phyloP scores from a whole-genome alignment of 2,329 filamentous ascomycete genomes.

The Didymella pomorum region DNA sequence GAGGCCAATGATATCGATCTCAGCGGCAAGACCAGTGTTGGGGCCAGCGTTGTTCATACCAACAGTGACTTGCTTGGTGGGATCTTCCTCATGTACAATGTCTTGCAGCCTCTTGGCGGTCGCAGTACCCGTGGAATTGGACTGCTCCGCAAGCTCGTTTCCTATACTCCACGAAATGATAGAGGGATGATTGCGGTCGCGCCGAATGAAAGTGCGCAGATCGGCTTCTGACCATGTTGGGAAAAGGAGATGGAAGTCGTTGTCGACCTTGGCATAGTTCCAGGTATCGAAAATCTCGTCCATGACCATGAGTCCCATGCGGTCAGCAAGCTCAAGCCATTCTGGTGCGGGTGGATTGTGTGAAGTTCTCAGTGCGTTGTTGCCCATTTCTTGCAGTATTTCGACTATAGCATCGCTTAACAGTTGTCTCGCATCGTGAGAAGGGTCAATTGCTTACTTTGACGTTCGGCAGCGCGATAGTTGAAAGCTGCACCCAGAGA shows the following conservation, averaged over 20 bases:
- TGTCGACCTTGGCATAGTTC: constrained; percentile 54
- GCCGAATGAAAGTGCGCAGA: constrained; percentile 60
- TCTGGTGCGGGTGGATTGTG: constrained; percentile 64
- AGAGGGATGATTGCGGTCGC: constrained; percentile 64
- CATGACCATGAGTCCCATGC: constrained; percentile 60
- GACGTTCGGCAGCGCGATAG: constrained; percentile 57
- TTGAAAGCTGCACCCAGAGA: constrained; percentile 62
- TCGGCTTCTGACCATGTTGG: constrained; percentile 63
- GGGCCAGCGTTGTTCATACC: constrained; percentile 59
- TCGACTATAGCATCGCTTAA: too few relatives aligned
- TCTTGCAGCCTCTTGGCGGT: constrained; percentile 51
- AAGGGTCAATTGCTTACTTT: too few relatives aligned
- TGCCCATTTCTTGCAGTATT: constrained; percentile 60
- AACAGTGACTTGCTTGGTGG: constrained; percentile 56
- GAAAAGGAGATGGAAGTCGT: constrained; percentile 63
- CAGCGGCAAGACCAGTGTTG: constrained; percentile 49
- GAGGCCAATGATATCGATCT: constrained; percentile 59
- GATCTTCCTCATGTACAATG: constrained; percentile 58
- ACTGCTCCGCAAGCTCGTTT: constrained; percentile 63
- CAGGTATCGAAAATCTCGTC: constrained; percentile 64
- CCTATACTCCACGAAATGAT: constrained; percentile 62
- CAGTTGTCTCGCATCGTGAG: too few relatives aligned
- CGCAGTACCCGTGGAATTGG: constrained; percentile 42
- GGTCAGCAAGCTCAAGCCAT: constrained; percentile 60
- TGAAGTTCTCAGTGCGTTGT: constrained; percentile 60